A percentile compares a stretch with the other conserved stretches of the same genome.
Evolutionary conservation across 1,139 yeast genomes (phyloP).

Genomic region (Saccharomyces hybrid): DNA sequence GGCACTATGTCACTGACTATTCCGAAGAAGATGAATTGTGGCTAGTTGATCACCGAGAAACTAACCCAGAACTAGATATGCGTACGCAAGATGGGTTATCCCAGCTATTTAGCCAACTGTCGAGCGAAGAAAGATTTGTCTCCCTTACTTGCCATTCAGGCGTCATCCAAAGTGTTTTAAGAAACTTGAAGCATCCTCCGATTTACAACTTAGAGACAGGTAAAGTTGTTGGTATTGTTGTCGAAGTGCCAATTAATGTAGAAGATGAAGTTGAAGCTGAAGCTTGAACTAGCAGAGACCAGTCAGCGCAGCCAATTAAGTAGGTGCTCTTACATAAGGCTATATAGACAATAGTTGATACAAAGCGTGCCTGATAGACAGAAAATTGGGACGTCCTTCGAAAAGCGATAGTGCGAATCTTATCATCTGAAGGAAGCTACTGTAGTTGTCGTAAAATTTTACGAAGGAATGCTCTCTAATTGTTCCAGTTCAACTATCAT

Average conservation of each 20-base stretch:
- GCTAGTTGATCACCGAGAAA: constrained; percentile 39
- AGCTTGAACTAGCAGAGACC: background rate
- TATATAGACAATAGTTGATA: background rate
- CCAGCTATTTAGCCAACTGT: constrained; percentile 31
- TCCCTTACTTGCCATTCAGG: constrained; percentile 58
- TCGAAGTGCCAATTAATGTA: constrained; percentile 31
- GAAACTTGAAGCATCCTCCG: constrained; percentile 46
- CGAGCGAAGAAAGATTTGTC: constrained; percentile 33
- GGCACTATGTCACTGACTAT: constrained; percentile 40
- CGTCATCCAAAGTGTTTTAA: constrained; percentile 45
- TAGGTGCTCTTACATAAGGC: background rate
- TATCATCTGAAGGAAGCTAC: too few relatives aligned
- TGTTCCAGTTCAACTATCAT: too few relatives aligned
- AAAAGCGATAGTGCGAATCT: background rate
- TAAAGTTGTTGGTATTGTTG: constrained; percentile 51
- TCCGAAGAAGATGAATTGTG: constrained; percentile 42
- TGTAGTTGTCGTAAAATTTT: too few relatives aligned
- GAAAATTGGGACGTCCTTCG: background rate
- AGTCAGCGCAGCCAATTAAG: background rate
- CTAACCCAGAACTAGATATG: constrained; percentile 41
- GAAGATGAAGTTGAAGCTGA: too few relatives aligned
- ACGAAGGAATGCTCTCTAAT: too few relatives aligned
- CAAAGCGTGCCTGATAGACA: background rate
- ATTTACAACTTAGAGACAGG: constrained; percentile 50
- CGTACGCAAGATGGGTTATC: constrained; percentile 39